These are phyloP conservation scores for Capronia coronata DNA, from an alignment of 2,329 filamentous ascomycete genomes.

Conservation along the genomic window DNA sequence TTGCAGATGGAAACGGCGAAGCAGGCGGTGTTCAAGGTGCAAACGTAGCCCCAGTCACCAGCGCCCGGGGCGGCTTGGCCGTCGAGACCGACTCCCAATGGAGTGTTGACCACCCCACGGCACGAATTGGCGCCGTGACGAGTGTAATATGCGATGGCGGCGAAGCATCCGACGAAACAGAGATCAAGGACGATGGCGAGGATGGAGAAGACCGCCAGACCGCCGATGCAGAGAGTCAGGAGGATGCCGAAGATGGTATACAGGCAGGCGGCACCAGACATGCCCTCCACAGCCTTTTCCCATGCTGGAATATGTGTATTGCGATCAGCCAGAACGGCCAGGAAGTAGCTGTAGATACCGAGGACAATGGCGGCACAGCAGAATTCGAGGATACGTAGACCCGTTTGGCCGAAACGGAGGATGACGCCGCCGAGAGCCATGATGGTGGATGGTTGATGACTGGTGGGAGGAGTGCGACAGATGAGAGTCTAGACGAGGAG, in stretches of 20 bases:
- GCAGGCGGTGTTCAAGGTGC: slow-evolving; percentile 67
- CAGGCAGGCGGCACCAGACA: slow-evolving; percentile 66
- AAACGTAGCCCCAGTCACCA: slow-evolving; percentile 53
- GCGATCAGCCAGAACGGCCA: slow-evolving; percentile 64
- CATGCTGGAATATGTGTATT: slow-evolving; percentile 56
- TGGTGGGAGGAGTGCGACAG: neutral
- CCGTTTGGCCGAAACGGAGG: slow-evolving; percentile 63
- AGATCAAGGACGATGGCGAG: slow-evolving; percentile 70
- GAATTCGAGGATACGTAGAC: slow-evolving; percentile 68
- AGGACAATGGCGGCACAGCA: slow-evolving; percentile 66
- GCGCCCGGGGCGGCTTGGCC: slow-evolving; percentile 44
- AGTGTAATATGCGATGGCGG: slow-evolving; percentile 73
- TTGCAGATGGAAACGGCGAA: slow-evolving; percentile 74
- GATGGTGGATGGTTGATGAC: slow-evolving; percentile 26
- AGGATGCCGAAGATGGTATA: slow-evolving; percentile 69
- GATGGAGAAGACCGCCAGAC: slow-evolving; percentile 64
- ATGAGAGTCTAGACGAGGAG: neutral
- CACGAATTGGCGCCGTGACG: slow-evolving; percentile 63
- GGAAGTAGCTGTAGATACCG: slow-evolving; percentile 76
- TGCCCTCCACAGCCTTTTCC: slow-evolving; percentile 68
- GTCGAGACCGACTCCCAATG: slow-evolving; percentile 60
- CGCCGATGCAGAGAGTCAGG: slow-evolving; percentile 72
- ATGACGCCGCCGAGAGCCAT: slow-evolving; percentile 57
- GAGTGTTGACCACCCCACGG: slow-evolving; percentile 57
- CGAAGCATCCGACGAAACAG: slow-evolving; percentile 67